Evolutionary conservation across 805 yeast species (phyloP), one percentile per base, ranked within the genome.

Genomic region (Candida ipomoeae): DNA sequence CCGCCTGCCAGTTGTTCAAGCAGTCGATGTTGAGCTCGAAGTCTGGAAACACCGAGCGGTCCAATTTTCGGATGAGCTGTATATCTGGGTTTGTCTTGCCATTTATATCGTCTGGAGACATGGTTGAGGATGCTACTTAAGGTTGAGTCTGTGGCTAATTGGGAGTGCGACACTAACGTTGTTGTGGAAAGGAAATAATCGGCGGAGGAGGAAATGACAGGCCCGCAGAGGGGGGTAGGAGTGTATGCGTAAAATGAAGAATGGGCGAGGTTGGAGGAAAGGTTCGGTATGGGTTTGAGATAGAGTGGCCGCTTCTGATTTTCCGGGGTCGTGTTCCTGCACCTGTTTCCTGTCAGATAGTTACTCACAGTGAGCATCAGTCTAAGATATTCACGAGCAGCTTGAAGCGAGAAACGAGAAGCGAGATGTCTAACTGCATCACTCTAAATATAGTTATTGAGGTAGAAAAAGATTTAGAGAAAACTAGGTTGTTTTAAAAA

Each of bases 1-100:
- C 76, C 4, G 66, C 51, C 53, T 69, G 71, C 77, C 77, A 73
- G 50, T 67, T 65, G 37, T 45, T 38, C 7, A 73, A 58, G n/a
- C 64, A 52, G 7, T 62, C 65, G 31, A 48, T 54, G 49, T 72
- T 66, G 51, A 72, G 50, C 10, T 55, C 51, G 51, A 57, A 61
- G 34, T 57, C 56, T 15, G 65, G 57, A 23, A 68, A 53, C 6
- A 62, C 61, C 5, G 49, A 44, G 10, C 1, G 44, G 26, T 48
- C 48, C 17, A 49, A 49, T 49, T 46, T 31, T 18, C 17, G 35
- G 15, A 43, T 42, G 26, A 40, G 17, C 39, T 26, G 48, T 21
- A 33, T 44, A 15, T 38, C 44, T n/a, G 37, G 41, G 40, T 48
- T 33, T 29, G 31, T 21, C 21, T 42, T 42, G 10, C n/a, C 29